Conservation (phyloP, 768 basidiomycete species). For the Lentinula edodes region DNA sequence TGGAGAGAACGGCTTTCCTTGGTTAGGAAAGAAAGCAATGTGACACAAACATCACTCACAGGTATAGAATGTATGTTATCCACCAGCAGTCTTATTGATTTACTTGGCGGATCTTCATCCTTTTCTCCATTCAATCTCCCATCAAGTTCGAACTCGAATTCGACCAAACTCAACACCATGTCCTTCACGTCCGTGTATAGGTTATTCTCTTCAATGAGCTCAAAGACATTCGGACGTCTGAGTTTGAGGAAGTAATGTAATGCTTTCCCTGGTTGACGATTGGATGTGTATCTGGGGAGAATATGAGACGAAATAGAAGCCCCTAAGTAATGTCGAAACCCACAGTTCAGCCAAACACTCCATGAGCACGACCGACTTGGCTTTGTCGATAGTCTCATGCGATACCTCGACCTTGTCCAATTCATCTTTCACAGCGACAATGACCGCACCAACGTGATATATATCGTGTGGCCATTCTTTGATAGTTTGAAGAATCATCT, state of each 20-base stretch:
- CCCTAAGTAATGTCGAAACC: conserved; percentile 14
- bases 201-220: conserved; percentile 89
- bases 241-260: conserved; percentile 86
- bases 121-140: conserved; percentile 34
- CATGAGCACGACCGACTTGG: conserved; percentile 64
- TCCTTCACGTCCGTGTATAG: conserved; percentile 94
- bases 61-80: conserved; percentile 96
- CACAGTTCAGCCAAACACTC: conserved; percentile 91
- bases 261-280: conserved; percentile 92
- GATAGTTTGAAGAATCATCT: conserved; percentile 77
- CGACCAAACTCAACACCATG: conserved; percentile 77
- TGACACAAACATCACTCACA: conserved; percentile 38
- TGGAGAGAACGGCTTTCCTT: not conserved
- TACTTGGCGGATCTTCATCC: conserved; percentile 43
- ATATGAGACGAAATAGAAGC: not conserved
- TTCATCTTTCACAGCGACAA: conserved; percentile 82
- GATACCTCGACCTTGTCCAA: conserved; percentile 51
- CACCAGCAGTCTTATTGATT: conserved; percentile 83
- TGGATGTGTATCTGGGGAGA: conserved; percentile 65
- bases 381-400: not conserved
- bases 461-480: conserved; percentile 88
- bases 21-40: not conserved
- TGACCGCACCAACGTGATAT: conserved; percentile 83
- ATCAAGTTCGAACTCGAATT: conserved; percentile 89
- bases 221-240: conserved; percentile 85